Evolutionary conservation across 441 rosid species (phyloP), one percentile per base, ranked within the genome.

Genomic region (Populus hybrid): DNA sequence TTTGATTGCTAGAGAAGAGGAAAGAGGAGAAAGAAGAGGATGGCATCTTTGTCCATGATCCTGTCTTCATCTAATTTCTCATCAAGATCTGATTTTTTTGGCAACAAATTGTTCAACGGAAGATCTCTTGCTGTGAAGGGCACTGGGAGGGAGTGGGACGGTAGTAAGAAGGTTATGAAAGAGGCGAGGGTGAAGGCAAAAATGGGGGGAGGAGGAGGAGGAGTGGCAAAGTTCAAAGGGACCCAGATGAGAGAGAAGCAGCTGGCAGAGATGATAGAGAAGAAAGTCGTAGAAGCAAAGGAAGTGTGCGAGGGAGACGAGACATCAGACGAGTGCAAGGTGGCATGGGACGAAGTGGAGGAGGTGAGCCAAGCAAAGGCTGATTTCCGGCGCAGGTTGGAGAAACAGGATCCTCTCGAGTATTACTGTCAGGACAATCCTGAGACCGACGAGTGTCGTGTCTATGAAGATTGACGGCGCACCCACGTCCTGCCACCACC

Each of bases 301-400:
- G 84, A 91, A 82, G 91, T 87, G 14, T 91, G 98, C 67, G 81
- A 81, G 21, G 91, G 78, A 8, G 94, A 91, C 16, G 78, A 77
- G 77, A 79, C 71, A 33, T 90, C 92, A 2, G 91, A 87, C 71
- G 93, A 81, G 83, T 94, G 97, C 80, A 92, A 78, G 81, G 97
- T 92, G 4, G 97, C 97, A 33, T 94, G 97, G 98, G 98, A 94
- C 74, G 97, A 94, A 75, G 97, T 92, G 9, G 98, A 92, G 84
- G 98, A 92, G 75, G 87, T 94, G 31, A 94, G 98, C 77, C 95
- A 89, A 76, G 98, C 96, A 3, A 92, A 87, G 85, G 90, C 95
- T 7, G 90, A 94, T 89, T 84, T 92, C 74, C 76, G 89, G 79
- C 83, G 56, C 16, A 82, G 75, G 80, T 80, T 92, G 45, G 76